Evolutionary conservation across 768 basidiomycete genomes (phyloP), one percentile per base, ranked within the genome.

Genomic region (Lactarius sp.): DNA sequence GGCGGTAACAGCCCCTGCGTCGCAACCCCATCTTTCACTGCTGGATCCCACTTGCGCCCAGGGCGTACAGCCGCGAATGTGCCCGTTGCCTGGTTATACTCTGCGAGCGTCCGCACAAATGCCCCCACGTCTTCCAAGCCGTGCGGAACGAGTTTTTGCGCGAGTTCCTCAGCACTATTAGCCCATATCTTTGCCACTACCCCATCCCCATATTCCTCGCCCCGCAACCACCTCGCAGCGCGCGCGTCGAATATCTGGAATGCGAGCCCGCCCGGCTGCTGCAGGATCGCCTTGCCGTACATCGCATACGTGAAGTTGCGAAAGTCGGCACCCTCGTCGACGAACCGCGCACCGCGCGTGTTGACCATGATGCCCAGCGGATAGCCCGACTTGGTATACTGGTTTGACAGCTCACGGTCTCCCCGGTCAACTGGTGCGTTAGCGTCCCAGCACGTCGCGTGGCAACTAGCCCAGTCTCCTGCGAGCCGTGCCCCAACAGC

Each of bases 291-390:
- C 33, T 77, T 77, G 10, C 86, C 86, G 66, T 84, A 87, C 71
- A 82, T 83, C 20, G 87, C 86, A 68, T 89, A 88, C 1, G 86
- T 88, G 68, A 83, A 88, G 71, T 86, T 88, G 52, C 87, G 79
- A 70, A 83, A 87, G 73, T 89, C 86, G 53, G 80, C 81, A 42
- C 86, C 87, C 72, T 88, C 87, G 65, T 89, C 85, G 42, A 87
- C 86, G 66, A 88, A 89, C 16, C 87, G 78, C 56, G 72, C 66
- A 4, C 87, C 87, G 2, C 72, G 64, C 0, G 77, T 69, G 68
- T 87, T 89, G 31, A 87, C 72, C 86, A 87, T 88, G 63, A 89
- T 77, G 1, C 87, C 86, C 10, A 87, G 75, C 3, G 87, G 86
- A 69, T 88, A 88, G 1, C 87, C 85, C 10, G 86, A 87, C 72